phyloP scores from a whole-genome alignment of 176 grass and related monocot species.

The Tuctoria greenei region DNA sequence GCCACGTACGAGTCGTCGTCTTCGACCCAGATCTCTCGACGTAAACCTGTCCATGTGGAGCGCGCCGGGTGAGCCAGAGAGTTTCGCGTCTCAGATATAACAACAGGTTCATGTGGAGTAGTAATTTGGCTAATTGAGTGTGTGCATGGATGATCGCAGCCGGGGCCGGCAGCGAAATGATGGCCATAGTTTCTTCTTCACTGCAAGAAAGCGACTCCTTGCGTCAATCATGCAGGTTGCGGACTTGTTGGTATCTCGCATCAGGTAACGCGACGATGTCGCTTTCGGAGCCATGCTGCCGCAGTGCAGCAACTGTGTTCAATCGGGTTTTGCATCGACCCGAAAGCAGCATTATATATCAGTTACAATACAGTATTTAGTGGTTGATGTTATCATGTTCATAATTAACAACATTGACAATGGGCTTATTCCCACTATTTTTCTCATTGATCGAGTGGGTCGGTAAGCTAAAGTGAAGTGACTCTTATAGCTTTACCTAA shows the following conservation, averaged over 20 bases:
- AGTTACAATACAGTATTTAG: background rate
- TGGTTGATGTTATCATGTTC: conserved; percentile 5
- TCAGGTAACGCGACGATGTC: background rate
- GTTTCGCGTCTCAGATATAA: conserved; percentile 6
- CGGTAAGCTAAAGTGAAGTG: conserved; percentile 25
- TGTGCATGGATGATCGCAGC: background rate
- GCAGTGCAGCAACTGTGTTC: background rate
- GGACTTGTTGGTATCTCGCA: background rate
- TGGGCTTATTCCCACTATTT: background rate
- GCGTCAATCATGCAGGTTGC: conserved; percentile 38
- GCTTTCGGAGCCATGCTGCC: conserved; percentile 8
- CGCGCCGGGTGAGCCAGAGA: background rate
- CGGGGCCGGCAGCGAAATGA: background rate
- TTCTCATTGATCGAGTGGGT: background rate
- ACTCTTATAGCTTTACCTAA: conserved; percentile 36
- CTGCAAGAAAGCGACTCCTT: conserved; percentile 22
- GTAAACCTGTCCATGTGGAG: conserved; percentile 20
- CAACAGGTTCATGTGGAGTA: background rate
- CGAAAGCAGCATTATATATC: background rate
- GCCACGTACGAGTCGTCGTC: background rate
- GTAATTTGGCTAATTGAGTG: conserved; percentile 8
- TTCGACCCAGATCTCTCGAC: conserved; percentile 12
- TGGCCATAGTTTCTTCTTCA: conserved; percentile 28
- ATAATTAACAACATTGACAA: conserved; percentile 16
- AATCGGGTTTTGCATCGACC: background rate